These are phyloP conservation scores for Venturia asperata DNA, from an alignment of 2,329 filamentous ascomycete genomes.

Conservation along the genomic window DNA sequence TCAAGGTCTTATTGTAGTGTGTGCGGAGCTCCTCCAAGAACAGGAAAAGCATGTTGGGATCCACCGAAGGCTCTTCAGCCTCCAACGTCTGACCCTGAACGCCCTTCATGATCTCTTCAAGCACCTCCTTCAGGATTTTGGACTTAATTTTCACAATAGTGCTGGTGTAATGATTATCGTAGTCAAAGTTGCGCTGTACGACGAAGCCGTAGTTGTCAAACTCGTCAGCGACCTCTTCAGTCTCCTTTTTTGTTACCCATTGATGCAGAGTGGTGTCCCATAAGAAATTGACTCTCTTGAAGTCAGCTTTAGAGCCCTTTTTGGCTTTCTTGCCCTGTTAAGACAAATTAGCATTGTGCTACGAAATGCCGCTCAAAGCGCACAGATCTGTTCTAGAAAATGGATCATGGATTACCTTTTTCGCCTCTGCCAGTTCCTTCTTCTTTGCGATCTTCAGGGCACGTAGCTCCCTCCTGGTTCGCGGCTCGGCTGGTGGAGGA, in stretches of 20 bases:
- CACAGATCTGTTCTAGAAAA: neutral
- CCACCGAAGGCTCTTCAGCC: constrained; percentile 63
- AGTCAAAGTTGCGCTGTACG: constrained; percentile 74
- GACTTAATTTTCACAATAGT: constrained; percentile 80
- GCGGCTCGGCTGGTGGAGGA: neutral
- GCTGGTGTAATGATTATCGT: constrained; percentile 71
- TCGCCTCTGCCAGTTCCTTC: constrained; percentile 6
- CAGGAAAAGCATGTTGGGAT: constrained; percentile 44
- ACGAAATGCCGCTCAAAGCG: neutral
- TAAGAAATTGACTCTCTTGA: constrained; percentile 60
- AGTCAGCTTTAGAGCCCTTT: constrained; percentile 52
- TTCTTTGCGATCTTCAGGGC: neutral
- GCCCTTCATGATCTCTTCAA: constrained; percentile 65
- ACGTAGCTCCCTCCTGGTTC: neutral
- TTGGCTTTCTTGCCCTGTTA: constrained; percentile 21
- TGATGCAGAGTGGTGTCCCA: constrained; percentile 54
- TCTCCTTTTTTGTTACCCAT: constrained; percentile 61
- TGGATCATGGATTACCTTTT: neutral
- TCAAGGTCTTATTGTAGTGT: constrained; percentile 56
- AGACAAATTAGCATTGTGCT: neutral
- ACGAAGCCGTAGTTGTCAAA: constrained; percentile 72
- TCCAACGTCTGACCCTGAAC: constrained; percentile 74
- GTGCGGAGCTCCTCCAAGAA: constrained; percentile 71
- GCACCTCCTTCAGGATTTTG: constrained; percentile 63
- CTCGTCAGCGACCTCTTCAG: constrained; percentile 56